Evolutionary conservation across 129 eudicot genomes (phyloP).

Genomic region (Erigeron canadensis): DNA sequence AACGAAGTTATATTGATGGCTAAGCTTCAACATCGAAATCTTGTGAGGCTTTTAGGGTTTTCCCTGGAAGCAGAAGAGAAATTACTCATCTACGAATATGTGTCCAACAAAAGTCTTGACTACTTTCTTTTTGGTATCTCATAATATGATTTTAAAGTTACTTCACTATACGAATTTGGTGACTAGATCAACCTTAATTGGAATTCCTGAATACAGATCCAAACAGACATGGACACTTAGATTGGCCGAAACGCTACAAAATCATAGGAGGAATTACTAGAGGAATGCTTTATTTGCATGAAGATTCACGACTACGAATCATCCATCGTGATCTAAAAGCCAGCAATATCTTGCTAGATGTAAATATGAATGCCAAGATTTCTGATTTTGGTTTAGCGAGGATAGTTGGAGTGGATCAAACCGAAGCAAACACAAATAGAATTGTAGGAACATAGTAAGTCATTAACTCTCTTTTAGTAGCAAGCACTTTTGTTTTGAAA

Average conservation of each 20-base stretch:
- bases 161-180: background rate
- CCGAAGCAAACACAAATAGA: slow-evolving; percentile 39
- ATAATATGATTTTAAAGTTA: background rate
- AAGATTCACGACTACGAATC: slow-evolving; percentile 40
- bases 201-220: slow-evolving; percentile 13
- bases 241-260: slow-evolving; percentile 32
- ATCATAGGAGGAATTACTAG: slow-evolving; percentile 40
- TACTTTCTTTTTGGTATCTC: slow-evolving; percentile 30
- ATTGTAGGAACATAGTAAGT: slow-evolving; percentile 15
- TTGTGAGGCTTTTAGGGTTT: slow-evolving; percentile 39
- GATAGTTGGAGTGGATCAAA: slow-evolving; percentile 42
- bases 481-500: background rate
- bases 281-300: slow-evolving; percentile 42
- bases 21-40: slow-evolving; percentile 40
- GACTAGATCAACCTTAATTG: background rate
- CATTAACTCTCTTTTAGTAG: background rate
- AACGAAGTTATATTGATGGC: slow-evolving; percentile 36
- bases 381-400: slow-evolving; percentile 44
- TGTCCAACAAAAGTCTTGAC: slow-evolving; percentile 38
- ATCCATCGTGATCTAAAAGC: slow-evolving; percentile 48
- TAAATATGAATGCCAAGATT: slow-evolving; percentile 36
- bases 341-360: slow-evolving; percentile 37
- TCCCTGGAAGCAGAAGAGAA: slow-evolving; percentile 35
- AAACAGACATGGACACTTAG: slow-evolving; percentile 26
- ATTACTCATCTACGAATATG: slow-evolving; percentile 39